Conservation (phyloP, 2,329 filamentous ascomycete genomes). For the Malbranchea cinnamomea region DNA sequence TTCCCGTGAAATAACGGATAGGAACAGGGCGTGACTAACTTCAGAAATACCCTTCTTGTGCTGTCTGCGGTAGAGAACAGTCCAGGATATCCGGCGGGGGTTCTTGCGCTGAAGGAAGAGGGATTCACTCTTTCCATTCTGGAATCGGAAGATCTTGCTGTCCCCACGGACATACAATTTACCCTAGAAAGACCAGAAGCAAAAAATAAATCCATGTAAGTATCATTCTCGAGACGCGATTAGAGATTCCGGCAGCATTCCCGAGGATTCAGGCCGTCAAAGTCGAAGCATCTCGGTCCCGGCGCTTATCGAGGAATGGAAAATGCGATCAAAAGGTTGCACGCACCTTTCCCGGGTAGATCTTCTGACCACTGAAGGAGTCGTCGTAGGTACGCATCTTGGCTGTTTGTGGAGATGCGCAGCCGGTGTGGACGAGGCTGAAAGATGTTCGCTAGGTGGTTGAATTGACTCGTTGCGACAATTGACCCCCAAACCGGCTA, state of each 20-base stretch:
- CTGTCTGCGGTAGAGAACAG: conserved; percentile 91
- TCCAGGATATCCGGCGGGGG: conserved; percentile 98
- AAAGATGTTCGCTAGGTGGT: conserved; percentile 24
- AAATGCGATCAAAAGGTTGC: too few relatives aligned
- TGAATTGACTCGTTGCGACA: conserved; percentile 23
- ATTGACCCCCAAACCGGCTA: conserved; percentile 19
- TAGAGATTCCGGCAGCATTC: too few relatives aligned
- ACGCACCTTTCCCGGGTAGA: conserved; percentile 67
- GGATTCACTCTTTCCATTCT: conserved; percentile 99
- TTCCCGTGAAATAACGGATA: too few relatives aligned
- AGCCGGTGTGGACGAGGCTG: conserved; percentile 23
- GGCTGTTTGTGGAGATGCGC: conserved; percentile 27
- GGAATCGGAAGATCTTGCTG: conserved; percentile 99
- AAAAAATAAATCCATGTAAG: conserved; percentile 6
- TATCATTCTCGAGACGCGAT: background rate
- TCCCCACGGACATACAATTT: conserved; percentile 99
- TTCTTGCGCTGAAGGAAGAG: conserved; percentile 99
- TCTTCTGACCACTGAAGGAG: conserved; percentile 62
- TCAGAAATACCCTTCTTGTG: conserved; percentile 99
- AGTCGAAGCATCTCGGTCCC: too few relatives aligned
- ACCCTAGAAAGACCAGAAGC: conserved; percentile 50
- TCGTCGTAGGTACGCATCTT: conserved; percentile 68
- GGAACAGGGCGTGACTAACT: conserved; percentile 46
- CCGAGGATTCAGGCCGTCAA: too few relatives aligned
- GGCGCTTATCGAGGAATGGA: conserved; percentile 1